Conservation (phyloP, 1,284 basidiomycete species). For the Blastosporella zonata region DNA sequence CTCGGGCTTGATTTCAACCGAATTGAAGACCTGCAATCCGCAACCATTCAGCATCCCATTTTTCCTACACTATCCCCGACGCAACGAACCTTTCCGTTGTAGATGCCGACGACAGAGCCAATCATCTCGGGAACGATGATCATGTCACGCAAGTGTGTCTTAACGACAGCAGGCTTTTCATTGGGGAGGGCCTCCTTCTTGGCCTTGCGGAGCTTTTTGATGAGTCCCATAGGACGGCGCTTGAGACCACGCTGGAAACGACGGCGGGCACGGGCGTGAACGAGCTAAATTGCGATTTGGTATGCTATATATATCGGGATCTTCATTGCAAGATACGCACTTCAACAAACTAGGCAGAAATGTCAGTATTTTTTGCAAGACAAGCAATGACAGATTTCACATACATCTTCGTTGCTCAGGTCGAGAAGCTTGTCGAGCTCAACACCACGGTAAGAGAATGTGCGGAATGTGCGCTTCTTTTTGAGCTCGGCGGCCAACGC, state of each 20-base stretch:
- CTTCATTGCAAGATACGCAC: slow-evolving; percentile 37
- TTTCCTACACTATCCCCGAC: background rate
- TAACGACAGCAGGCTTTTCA: slow-evolving; percentile 98
- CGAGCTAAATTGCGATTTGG: slow-evolving; percentile 57
- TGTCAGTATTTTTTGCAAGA: background rate
- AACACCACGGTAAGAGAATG: slow-evolving; percentile 97
- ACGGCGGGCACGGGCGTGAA: slow-evolving; percentile 97
- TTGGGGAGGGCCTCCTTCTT: slow-evolving; percentile 99
- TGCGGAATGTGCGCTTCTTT: slow-evolving; percentile 98
- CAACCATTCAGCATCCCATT: background rate
- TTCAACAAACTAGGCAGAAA: slow-evolving; percentile 62
- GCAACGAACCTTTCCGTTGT: slow-evolving; percentile 86
- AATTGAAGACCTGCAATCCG: slow-evolving; percentile 77
- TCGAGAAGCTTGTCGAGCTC: slow-evolving; percentile 98
- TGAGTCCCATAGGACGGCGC: slow-evolving; percentile 97
- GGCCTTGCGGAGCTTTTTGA: slow-evolving; percentile 99
- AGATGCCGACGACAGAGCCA: slow-evolving; percentile 93
- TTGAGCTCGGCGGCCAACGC: slow-evolving; percentile 90
- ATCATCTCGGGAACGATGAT: slow-evolving; percentile 99
- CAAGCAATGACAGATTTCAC: slow-evolving; percentile 22
- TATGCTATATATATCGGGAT: slow-evolving; percentile 4
- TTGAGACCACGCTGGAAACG: slow-evolving; percentile 99
- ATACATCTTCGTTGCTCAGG: slow-evolving; percentile 89
- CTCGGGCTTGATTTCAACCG: slow-evolving; percentile 99
- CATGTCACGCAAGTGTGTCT: slow-evolving; percentile 99